Conservation (phyloP, 164 flowering plant genomes). For the Berberis thunbergii region DNA sequence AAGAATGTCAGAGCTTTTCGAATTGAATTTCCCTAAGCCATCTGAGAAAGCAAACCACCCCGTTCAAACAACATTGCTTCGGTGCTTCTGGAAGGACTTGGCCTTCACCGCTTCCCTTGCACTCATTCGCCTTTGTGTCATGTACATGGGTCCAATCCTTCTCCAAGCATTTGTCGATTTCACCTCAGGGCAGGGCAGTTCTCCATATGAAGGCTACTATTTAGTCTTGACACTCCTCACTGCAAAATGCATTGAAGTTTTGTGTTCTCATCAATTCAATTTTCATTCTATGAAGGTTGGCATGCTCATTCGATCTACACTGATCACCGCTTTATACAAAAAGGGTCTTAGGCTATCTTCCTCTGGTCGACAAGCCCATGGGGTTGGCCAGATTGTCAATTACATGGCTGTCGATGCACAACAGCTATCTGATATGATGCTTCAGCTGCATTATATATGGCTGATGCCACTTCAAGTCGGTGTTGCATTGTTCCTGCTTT, state of each 20-base stretch:
- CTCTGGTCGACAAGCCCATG: slow-evolving; percentile 79
- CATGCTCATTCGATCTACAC: slow-evolving; percentile 68
- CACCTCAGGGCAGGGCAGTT: slow-evolving; percentile 56
- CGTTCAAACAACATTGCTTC: slow-evolving; percentile 50
- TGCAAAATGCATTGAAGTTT: slow-evolving; percentile 67
- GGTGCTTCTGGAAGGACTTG: slow-evolving; percentile 81
- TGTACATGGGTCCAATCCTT: slow-evolving; percentile 78
- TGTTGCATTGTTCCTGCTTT: slow-evolving; percentile 60
- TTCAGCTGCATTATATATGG: slow-evolving; percentile 79
- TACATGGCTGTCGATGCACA: slow-evolving; percentile 99
- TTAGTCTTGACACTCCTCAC: slow-evolving; percentile 50
- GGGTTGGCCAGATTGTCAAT: slow-evolving; percentile 89
- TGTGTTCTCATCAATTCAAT: slow-evolving; percentile 65
- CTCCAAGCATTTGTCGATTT: slow-evolving; percentile 68
- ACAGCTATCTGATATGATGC: slow-evolving; percentile 88
- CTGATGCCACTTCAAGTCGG: slow-evolving; percentile 67
- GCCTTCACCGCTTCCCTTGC: slow-evolving; percentile 64
- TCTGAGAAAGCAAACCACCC: slow-evolving; percentile 56
- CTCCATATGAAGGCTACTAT: slow-evolving; percentile 71
- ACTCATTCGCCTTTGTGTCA: slow-evolving; percentile 53
- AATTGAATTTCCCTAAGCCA: slow-evolving; percentile 60
- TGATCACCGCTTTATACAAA: slow-evolving; percentile 66
- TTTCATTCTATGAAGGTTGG: slow-evolving; percentile 80
- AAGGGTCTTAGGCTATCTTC: slow-evolving; percentile 72
- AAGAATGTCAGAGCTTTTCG: slow-evolving; percentile 44